Evolutionary conservation across 192 early-diverging fungal genomes (phyloP).

Genomic region (Gryganskiella cystojenkinii): DNA sequence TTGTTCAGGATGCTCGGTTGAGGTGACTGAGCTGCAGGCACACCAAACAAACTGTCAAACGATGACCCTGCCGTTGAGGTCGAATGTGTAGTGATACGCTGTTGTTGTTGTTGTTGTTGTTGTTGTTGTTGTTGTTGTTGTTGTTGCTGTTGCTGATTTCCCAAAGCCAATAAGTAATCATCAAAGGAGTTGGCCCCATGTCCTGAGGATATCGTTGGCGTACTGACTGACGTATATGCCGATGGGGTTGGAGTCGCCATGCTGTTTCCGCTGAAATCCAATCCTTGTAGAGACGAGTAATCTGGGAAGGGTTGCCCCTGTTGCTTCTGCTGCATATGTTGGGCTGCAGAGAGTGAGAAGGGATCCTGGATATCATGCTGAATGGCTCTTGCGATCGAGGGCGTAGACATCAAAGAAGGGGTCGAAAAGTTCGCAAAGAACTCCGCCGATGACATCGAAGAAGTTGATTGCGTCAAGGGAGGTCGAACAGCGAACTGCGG

Average conservation of each 20-base stretch:
- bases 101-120: background rate
- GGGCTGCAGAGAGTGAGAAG: constrained; percentile 11
- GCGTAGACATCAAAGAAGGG: background rate
- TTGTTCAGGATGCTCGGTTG: background rate
- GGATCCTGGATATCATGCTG: constrained; percentile 5
- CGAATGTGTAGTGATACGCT: too few relatives aligned
- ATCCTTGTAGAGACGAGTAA: constrained; percentile 16
- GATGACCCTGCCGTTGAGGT: background rate
- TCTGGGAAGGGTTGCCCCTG: background rate
- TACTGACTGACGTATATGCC: background rate
- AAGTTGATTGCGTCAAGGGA: background rate
- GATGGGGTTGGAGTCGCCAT: background rate
- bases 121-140: constrained; percentile 9
- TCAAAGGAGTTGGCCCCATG: constrained; percentile 43
- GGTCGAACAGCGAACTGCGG: background rate
- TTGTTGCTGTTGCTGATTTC: constrained; percentile 10
- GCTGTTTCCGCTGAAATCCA: constrained; percentile 5
- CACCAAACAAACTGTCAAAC: background rate
- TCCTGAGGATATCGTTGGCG: background rate
- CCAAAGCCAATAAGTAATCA: constrained; percentile 28
- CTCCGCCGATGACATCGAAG: background rate
- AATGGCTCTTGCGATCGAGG: background rate
- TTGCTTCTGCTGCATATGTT: background rate
- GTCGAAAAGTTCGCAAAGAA: constrained; percentile 27
- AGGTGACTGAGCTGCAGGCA: background rate